Percentiles rank a stretch among this genome's conserved stretches.
Evolutionary conservation across 1,284 basidiomycete species (phyloP).

Genomic region (Trametes pubescens): DNA sequence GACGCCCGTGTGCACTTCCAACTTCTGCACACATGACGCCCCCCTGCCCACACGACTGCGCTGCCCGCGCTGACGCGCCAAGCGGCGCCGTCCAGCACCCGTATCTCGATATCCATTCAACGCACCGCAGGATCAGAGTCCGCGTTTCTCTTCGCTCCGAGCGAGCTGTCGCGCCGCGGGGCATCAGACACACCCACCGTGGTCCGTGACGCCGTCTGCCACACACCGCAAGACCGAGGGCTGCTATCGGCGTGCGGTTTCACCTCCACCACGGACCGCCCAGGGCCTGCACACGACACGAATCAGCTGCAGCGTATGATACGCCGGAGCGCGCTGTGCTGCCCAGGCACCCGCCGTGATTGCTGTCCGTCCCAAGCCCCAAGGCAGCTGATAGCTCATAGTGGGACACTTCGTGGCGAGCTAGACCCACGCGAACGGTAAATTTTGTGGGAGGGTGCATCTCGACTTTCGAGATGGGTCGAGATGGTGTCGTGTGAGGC

Average conservation of each 20-base stretch:
- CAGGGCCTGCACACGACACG: conserved; percentile 1
- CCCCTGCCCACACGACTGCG: background rate
- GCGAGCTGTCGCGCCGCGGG: background rate
- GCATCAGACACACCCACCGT: conserved; percentile 8
- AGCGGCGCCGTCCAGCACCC: background rate
- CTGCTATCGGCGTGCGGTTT: conserved; percentile 4
- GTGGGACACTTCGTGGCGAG: background rate
- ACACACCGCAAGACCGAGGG: background rate
- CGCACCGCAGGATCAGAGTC: background rate
- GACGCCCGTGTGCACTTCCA: background rate
- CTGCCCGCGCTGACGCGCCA: background rate
- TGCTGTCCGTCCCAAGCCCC: background rate
- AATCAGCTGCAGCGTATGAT: conserved; percentile 13
- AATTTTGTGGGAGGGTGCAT: background rate
- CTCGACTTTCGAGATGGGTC: background rate
- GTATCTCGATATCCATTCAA: background rate
- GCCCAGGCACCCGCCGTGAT: conserved; percentile 12
- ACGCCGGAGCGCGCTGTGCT: conserved; percentile 1
- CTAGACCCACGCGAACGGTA: background rate
- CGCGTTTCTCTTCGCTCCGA: background rate
- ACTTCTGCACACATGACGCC: conserved; percentile 2
- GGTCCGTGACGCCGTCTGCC: too few species aligned
- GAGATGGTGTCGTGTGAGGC: background rate
- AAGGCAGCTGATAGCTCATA: background rate
- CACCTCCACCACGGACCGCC: conserved; percentile 1